Evolutionary conservation across 2,329 filamentous ascomycete genomes (phyloP).

Genomic region (Sporothrix pseudoabietina): DNA sequence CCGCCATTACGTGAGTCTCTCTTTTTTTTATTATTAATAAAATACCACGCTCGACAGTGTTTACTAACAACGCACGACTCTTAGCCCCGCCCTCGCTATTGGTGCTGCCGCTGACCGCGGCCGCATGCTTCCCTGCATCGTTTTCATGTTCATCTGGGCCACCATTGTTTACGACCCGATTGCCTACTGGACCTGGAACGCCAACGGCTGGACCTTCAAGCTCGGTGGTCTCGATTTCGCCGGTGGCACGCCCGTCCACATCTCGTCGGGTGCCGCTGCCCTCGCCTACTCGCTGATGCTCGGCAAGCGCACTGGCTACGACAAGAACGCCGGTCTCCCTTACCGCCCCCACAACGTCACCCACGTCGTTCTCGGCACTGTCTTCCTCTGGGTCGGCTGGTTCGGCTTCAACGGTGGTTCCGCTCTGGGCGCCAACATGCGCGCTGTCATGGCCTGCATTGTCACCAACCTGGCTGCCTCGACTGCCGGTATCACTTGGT

Average conservation of each 20-base stretch:
- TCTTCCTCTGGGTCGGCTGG: conserved; percentile 95
- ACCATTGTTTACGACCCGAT: conserved; percentile 91
- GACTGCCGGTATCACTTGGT: conserved; percentile 86
- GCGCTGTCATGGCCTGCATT: conserved; percentile 82
- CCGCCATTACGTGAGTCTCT: conserved; percentile 74
- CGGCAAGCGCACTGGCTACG: conserved; percentile 80
- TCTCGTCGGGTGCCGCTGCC: conserved; percentile 78
- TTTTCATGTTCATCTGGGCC: conserved; percentile 93
- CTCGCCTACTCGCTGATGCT: conserved; percentile 91
- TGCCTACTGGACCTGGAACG: conserved; percentile 94
- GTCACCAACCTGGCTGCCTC: conserved; percentile 85
- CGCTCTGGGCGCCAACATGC: conserved; percentile 76
- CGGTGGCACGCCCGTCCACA: conserved; percentile 87
- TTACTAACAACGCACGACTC: background rate
- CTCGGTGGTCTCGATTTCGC: conserved; percentile 87
- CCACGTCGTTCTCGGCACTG: conserved; percentile 87
- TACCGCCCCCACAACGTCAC: conserved; percentile 93
- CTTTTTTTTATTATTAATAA: background rate
- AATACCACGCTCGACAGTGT: background rate
- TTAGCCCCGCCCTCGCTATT: conserved; percentile 33
- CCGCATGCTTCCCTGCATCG: conserved; percentile 81
- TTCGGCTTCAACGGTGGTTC: conserved; percentile 93
- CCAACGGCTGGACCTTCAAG: conserved; percentile 74
- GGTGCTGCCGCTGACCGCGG: conserved; percentile 79
- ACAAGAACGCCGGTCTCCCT: conserved; percentile 78